Base-by-base conservation (phyloP, 1,139 yeast genomes). In the Eremothecium cymbalariae region DNA sequence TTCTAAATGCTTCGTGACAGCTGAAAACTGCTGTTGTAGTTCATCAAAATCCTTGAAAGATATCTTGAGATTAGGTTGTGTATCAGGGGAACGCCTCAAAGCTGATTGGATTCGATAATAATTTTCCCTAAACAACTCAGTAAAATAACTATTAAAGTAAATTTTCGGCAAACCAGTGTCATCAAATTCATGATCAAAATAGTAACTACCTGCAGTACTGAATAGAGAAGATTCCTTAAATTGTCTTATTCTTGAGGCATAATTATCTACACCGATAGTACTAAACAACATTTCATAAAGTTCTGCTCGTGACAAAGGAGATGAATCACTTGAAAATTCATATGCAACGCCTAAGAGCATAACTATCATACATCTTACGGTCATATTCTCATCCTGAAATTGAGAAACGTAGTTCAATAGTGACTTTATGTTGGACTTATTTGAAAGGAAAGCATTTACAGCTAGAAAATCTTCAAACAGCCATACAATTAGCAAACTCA, bases 151-250 rank as follows among this genome's bases (percentile, higher is more conserved):
- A 43, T 78, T 81, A 50, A 90, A 80, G 47, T 71, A 85, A 1
- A 88, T 84, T 38, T 76, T 74, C 0, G 97, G 98, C 25, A 88
- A 65, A 1, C 98, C 98, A 1, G 94, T 77, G 3, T 74, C 78
- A 52, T 85, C 94, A 42, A 72, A 70, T 5, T 62, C 61, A 2
- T 76, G 70, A 18, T 65, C 62, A 18, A 70, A 53, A 23, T 65
- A 56, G 3, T 12, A 8, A 8, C 69, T 72, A 20, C 72, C 76
- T 45, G 74, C 80, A 32, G 71, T 70, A 13, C 70, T 67, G 51
- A 85, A 76, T 8, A 62, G 55, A 0, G 70, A 58, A 39, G 68
- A 65, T 31, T 81, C 81, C 41, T 75, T 73, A 47, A 93, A 76
- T 50, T 82, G 85, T 36, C 75, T 74, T 5, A 90, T 70, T 45